Percentiles rank a stretch among this genome's conserved stretches.
These are phyloP conservation scores for Cucurbita ficifolia DNA, from an alignment of 306 rosid genomes.

Conservation along the genomic window DNA sequence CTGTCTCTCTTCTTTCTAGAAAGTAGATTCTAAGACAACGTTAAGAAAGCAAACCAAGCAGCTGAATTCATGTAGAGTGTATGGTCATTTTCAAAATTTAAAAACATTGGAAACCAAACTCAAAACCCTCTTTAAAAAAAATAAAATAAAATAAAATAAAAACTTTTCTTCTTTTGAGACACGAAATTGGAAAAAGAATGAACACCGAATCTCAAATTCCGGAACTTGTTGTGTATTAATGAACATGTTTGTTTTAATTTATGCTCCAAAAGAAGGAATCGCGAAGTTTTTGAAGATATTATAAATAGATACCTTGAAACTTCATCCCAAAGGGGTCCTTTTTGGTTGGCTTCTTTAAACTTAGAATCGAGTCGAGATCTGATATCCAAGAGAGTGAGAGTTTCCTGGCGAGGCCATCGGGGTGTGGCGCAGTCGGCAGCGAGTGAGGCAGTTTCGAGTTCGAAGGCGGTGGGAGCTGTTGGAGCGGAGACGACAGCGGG, in stretches of 20 bases:
- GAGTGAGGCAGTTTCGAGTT: slow-evolving; percentile 32
- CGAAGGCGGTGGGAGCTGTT: slow-evolving; percentile 32
- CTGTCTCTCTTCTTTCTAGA: not conserved
- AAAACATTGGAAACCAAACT: not conserved
- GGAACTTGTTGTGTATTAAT: not conserved
- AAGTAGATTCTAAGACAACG: slow-evolving; percentile 10
- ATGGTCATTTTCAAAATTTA: slow-evolving; percentile 24
- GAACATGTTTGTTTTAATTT: no score
- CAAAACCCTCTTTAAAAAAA: not conserved
- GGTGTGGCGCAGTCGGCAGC: slow-evolving; percentile 51
- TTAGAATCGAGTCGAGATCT: slow-evolving; percentile 90
- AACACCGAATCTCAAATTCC: not conserved
- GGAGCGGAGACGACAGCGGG: slow-evolving; percentile 15
- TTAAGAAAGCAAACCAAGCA: slow-evolving; percentile 1
- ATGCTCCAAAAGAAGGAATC: no score
- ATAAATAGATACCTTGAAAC: slow-evolving; percentile 56
- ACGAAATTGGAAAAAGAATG: not conserved
- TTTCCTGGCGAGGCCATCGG: slow-evolving; percentile 94
- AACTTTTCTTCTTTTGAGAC: not conserved
- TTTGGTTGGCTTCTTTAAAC: slow-evolving; percentile 92
- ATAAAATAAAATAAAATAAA: not conserved
- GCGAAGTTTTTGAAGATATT: no score
- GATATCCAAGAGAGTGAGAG: slow-evolving; percentile 90
- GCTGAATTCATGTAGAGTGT: not conserved
- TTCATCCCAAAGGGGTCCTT: slow-evolving; percentile 97